Evolutionary conservation across 2,329 filamentous ascomycete genomes (phyloP).

Genomic region (Periconia macrospinosa): DNA sequence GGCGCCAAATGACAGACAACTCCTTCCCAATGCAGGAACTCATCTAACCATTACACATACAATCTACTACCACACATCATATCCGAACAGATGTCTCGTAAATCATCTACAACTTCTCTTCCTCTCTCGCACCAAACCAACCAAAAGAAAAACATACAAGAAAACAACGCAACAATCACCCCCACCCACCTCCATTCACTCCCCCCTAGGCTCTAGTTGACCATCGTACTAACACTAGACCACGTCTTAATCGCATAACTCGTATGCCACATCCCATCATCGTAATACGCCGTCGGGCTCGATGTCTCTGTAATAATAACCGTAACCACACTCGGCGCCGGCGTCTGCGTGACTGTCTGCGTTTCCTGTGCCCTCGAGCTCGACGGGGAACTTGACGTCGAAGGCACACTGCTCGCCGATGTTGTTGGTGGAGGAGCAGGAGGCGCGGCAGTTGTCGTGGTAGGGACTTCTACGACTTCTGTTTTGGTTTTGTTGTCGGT

Average conservation of each 20-base stretch:
- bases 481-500: constrained; percentile 27
- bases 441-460: constrained; percentile 30
- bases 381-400: constrained; percentile 27
- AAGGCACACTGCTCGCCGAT: constrained; percentile 4
- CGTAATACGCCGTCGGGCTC: constrained; percentile 44
- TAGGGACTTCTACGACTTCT: constrained; percentile 25
- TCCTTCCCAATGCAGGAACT: constrained; percentile 6
- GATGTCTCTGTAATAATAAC: constrained; percentile 29
- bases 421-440: constrained; percentile 12
- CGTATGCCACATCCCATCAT: constrained; percentile 51
- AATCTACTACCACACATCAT: too few relatives aligned
- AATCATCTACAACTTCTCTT: not conserved
- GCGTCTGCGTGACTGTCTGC: constrained; percentile 8
- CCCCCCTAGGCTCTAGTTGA: not conserved
- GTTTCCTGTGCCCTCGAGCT: constrained; percentile 12
- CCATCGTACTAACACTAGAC: constrained; percentile 9
- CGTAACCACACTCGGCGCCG: constrained; percentile 31
- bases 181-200: not conserved
- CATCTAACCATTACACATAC: not conserved
- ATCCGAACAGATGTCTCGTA: not conserved
- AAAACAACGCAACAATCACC: not conserved
- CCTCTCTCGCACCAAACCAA: too few relatives aligned
- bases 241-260: constrained; percentile 43
- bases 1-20: not conserved
- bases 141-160: constrained; percentile 2